Base-by-base conservation (phyloP, 1,284 basidiomycete genomes). In the Ceratobasidium sp. region DNA sequence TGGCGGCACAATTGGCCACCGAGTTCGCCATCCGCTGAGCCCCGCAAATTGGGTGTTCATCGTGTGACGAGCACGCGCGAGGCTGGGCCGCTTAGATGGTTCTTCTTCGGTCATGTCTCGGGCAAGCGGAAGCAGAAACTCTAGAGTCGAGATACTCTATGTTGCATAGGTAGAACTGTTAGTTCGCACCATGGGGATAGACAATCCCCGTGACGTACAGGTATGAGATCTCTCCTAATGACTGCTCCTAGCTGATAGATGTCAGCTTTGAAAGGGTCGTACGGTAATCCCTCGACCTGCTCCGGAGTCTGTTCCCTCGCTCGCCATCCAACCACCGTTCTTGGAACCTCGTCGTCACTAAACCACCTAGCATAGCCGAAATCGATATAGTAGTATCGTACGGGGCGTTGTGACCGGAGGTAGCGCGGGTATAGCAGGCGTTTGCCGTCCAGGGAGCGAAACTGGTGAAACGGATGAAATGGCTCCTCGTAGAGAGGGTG, bases 191-290 rank as follows among this genome's bases (percentile, higher is more conserved):
- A 18, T 7, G 51, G 3, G 12, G 12, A 20, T 6, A 58, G 39
- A 61, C 20, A 20, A n/a, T 6, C 33, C 33, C 26, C 3, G 4
- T 28, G 20, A 55, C 71, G 15, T 56, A 75, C 71, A 9, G 71
- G 58, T 23, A 75, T 75, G 39, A 75, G 44, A 26, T 75, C 71
- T n/a, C 49, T 55, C 46, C 60, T 63, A 23, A 75, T n/a, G 3
- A 75, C 23, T 6, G 60, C 60, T 26, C 71, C 71, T 3, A 75
- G 28, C 23, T 75, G 71, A 53, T 53, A 75, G 4, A 75, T 33
- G 46, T 75, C 71, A 23, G 40, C 71, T 44, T 28, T 46, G n/a
- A 75, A 75, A 3, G 71, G 60, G n/a, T 75, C 60, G 60, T 75
- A 75, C 7, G 60, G 15, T 23, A 33, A 9, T 13, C 28, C 71